Evolutionary conservation across 148 eudicot genomes (phyloP).

Genomic region (Camellia lanceoleosa): DNA sequence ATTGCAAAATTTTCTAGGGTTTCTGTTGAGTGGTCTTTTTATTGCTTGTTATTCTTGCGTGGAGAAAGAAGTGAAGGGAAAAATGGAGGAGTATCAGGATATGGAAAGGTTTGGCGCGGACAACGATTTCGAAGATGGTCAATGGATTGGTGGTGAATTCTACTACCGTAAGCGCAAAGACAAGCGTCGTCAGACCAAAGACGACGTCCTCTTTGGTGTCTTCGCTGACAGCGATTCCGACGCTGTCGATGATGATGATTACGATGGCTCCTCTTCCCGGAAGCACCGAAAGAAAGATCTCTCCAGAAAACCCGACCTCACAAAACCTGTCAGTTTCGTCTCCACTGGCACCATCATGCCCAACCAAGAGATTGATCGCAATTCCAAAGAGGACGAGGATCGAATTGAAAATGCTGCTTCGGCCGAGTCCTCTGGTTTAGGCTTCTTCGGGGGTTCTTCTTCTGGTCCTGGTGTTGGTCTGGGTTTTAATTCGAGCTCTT

Average conservation of each 20-base stretch:
- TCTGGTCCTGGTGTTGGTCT: conserved; percentile 52
- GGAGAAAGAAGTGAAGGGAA: neutral
- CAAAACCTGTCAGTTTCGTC: conserved; percentile 76
- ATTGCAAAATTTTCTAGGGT: too few species aligned
- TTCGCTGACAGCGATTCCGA: conserved; percentile 55
- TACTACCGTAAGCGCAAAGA: conserved; percentile 62
- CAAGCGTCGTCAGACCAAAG: conserved; percentile 64
- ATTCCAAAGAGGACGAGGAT: conserved; percentile 27
- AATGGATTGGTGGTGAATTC: conserved; percentile 71
- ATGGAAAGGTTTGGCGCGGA: conserved; percentile 75
- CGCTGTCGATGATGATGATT: conserved; percentile 27
- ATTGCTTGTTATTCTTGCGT: neutral
- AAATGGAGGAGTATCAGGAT: conserved; percentile 70
- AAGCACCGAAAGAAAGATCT: conserved; percentile 55
- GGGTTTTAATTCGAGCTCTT: conserved; percentile 39
- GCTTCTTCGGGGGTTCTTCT: conserved; percentile 25
- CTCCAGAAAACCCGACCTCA: conserved; percentile 51
- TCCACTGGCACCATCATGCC: conserved; percentile 63
- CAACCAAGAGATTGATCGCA: conserved; percentile 49
- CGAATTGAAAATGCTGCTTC: neutral
- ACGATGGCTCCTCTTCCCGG: conserved; percentile 31
- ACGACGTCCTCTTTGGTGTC: conserved; percentile 71
- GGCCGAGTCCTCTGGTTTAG: conserved; percentile 38
- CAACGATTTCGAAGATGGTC: conserved; percentile 72
- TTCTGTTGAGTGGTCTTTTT: too few species aligned